Percentiles rank a stretch among this genome's conserved stretches.
These are phyloP conservation scores for Conoideocrella luteorostrata DNA, from an alignment of 2,329 filamentous ascomycete species.

Conservation along the genomic window DNA sequence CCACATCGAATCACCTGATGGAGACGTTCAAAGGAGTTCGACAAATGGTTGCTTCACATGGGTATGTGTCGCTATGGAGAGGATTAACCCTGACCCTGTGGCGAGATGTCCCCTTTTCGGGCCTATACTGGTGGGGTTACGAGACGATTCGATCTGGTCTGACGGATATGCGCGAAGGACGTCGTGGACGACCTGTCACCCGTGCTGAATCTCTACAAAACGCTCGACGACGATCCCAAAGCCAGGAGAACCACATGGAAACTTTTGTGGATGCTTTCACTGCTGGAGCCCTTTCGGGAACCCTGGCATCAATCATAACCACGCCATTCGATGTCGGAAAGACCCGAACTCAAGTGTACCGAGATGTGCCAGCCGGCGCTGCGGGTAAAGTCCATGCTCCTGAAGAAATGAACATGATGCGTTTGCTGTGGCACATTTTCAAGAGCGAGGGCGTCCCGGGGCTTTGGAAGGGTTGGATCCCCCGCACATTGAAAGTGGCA, in stretches of 20 bases:
- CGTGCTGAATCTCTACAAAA: conserved; percentile 32
- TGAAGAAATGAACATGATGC: conserved; percentile 71
- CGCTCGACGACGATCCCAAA: conserved; percentile 51
- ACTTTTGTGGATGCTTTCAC: conserved; percentile 87
- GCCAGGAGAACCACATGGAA: conserved; percentile 61
- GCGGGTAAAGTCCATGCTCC: conserved; percentile 42
- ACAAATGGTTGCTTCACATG: conserved; percentile 71
- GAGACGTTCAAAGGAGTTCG: conserved; percentile 71
- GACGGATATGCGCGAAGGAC: conserved; percentile 58
- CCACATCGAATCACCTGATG: conserved; percentile 62
- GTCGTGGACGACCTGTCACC: conserved; percentile 32
- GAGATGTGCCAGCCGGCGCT: conserved; percentile 40
- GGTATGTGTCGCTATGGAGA: conserved; percentile 81
- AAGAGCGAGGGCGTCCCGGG: conserved; percentile 73
- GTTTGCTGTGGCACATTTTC: conserved; percentile 87
- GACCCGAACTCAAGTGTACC: conserved; percentile 82
- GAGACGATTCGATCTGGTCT: conserved; percentile 71
- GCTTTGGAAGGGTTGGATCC: conserved; percentile 86
- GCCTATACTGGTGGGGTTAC: conserved; percentile 97
- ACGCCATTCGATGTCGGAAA: conserved; percentile 98
- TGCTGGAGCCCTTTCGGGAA: conserved; percentile 76
- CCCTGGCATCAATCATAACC: conserved; percentile 79
- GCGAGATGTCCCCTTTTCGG: conserved; percentile 96
- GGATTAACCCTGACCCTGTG: conserved; percentile 87
- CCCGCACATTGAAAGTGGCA: conserved; percentile 86